A percentile compares a stretch with the other conserved stretches of the same genome.
These are phyloP conservation scores for Cryphonectria nitschkei DNA, from an alignment of 2,329 filamentous ascomycete species.

Conservation along the genomic window DNA sequence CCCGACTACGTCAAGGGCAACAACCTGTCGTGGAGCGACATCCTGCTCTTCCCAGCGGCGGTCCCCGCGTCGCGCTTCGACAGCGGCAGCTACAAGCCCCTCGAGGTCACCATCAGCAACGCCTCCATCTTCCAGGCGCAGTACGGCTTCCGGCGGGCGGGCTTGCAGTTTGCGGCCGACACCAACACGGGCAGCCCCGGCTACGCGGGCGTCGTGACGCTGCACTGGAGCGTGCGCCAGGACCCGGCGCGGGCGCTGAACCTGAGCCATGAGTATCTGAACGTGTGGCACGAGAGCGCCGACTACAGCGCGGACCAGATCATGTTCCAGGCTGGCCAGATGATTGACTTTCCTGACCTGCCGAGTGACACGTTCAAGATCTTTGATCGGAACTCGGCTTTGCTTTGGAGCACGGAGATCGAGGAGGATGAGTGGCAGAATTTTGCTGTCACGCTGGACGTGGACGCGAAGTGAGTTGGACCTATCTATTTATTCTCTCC, in stretches of 20 bases:
- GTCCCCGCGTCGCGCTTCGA: constrained; percentile 43
- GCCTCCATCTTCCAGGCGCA: constrained; percentile 49
- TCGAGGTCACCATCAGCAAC: constrained; percentile 51
- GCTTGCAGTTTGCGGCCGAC: constrained; percentile 48
- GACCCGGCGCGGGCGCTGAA: constrained; percentile 41
- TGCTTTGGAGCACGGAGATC: constrained; percentile 47
- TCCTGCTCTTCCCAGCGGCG: constrained; percentile 39
- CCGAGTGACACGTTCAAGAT: constrained; percentile 47
- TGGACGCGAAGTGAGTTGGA: constrained; percentile 53
- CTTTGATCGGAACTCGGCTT: constrained; percentile 43
- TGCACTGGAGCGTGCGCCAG: constrained; percentile 42
- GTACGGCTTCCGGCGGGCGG: constrained; percentile 50
- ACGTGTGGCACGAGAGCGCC: constrained; percentile 43
- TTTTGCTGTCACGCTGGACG: constrained; percentile 62
- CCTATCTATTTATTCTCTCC: not conserved
- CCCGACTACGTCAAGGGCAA: constrained; percentile 43
- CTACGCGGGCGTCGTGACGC: constrained; percentile 39
- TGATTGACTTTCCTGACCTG: constrained; percentile 41
- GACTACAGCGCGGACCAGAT: constrained; percentile 45
- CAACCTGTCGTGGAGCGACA: constrained; percentile 42
- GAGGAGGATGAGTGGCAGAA: constrained; percentile 59
- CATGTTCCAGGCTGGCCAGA: constrained; percentile 42
- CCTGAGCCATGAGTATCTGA: constrained; percentile 42
- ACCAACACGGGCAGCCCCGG: constrained; percentile 44
- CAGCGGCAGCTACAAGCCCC: constrained; percentile 36